Base-by-base conservation (phyloP, 257 asterid species). In the Misopates orontium region DNA sequence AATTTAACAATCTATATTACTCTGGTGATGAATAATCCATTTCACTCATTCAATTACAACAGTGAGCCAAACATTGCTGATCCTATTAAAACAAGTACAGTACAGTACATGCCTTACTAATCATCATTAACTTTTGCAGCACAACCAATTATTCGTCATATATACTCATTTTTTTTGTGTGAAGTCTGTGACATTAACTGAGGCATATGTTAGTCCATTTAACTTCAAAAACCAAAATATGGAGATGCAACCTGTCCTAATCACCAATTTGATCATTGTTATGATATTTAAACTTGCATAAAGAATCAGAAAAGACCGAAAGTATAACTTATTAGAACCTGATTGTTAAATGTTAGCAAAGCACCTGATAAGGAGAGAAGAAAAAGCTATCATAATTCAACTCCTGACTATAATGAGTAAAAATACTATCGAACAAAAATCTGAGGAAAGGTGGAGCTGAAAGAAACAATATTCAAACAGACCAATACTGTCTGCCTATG, bases 401-500 rank as follows among this genome's bases (percentile, higher is more conserved):
- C 45, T 7, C n/a, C 19, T 14, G 20, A n/a, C n/a, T n/a, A n/a
- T n/a, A 8, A 50, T 6, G 9, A 45, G 20, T 3, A 28, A 40
- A 57, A 4, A 19, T 13, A 55, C n/a, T 7, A 20, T 32, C 47
- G n/a, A n/a, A n/a, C n/a, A 40, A 50, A 14, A 40, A 60, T 23
- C 10, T 18, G 56, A 23, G 14, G 19, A 40, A 18, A 1, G 40
- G 15, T 50, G 51, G 21, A 40, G 8, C 49, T 49, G 14, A 17
- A 31, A 18, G 7, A 49, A 23, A n/a, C n/a, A 60, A 40, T 51
- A 1, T 4, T 67, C 67, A 65, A 74, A 57, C 23, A 69, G 49
- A 68, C 67, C 50, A 94, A 94, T 77, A 94, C 91, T 49, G 99
- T 91, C 80, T 94, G 99, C 72, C 99, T 94, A 51, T 98, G 99